phyloP scores from a whole-genome alignment of 495 filamentous ascomycete genomes.

The Thozetella sp. region DNA sequence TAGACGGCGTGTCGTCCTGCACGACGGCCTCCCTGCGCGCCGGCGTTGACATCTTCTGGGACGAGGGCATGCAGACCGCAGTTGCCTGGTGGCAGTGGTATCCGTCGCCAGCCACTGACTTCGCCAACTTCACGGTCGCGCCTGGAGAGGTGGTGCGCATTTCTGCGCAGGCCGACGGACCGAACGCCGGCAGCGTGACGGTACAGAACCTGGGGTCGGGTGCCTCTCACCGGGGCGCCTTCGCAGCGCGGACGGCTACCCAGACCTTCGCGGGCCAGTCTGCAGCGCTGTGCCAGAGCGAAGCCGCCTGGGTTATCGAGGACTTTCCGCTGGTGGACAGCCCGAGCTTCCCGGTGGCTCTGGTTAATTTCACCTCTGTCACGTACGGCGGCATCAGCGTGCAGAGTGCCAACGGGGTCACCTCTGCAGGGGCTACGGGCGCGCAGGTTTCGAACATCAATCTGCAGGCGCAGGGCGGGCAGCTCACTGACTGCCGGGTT shows the following conservation, averaged over 20 bases:
- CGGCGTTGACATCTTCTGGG: slow-evolving; percentile 25
- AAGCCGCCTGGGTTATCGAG: slow-evolving; percentile 25
- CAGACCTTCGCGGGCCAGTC: slow-evolving; percentile 2
- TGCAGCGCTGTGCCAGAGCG: slow-evolving; percentile 9
- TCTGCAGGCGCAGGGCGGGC: slow-evolving; percentile 20
- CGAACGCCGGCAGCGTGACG: background rate
- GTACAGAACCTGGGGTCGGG: slow-evolving; percentile 22
- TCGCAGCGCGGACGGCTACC: background rate
- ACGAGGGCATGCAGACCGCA: slow-evolving; percentile 14
- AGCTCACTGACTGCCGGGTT: slow-evolving; percentile 20
- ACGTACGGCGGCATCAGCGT: slow-evolving; percentile 13
- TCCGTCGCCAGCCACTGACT: slow-evolving; percentile 3
- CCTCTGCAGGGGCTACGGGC: slow-evolving; percentile 5
- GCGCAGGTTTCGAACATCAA: slow-evolving; percentile 18
- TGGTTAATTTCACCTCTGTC: slow-evolving; percentile 23
- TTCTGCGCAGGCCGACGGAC: background rate
- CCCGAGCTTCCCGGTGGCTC: slow-evolving; percentile 17
- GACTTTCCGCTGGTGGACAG: slow-evolving; percentile 20
- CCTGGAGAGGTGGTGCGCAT: slow-evolving; percentile 18
- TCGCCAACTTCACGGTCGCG: slow-evolving; percentile 11
- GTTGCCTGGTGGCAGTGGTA: slow-evolving; percentile 22
- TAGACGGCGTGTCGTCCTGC: slow-evolving; percentile 12
- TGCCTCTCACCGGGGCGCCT: background rate
- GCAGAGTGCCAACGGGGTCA: background rate
- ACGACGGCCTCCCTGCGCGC: slow-evolving; percentile 13